Base-by-base conservation (phyloP, 148 eudicot species). In the Diospyros lotus region DNA sequence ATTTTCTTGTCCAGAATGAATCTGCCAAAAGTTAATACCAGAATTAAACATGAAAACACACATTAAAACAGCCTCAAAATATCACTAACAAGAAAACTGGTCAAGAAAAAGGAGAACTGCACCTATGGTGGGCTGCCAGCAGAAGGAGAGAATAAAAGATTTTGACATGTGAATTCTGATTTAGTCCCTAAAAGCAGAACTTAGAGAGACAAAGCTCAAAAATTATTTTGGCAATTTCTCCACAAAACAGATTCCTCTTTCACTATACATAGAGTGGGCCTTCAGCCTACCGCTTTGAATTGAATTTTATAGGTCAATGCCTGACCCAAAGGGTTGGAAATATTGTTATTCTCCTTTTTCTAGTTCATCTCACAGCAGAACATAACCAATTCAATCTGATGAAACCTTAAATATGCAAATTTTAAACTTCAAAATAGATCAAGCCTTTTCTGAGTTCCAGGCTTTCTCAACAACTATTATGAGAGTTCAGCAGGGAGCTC, bases 1-100 rank as follows among this genome's bases (percentile, higher is more conserved):
- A 95, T 95, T 80, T 95, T 93, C 82, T 95, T 93, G 94, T 95
- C 97, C 77, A 95, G 78, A 75, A 95, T 95, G 84, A 95, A 95
- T 74, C 98, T 95, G 82, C 58, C 80, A 52, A 40, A 58, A 46
- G 4, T 64, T 63, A 18, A 59, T 18, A 72, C 18, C 50, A 9
- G 71, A 41, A 71, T n/a, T 8, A 65, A 4, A 55, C 79, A 61
- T 11, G 71, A 64, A 59, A 45, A 46, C 63, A 67, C 53, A 2
- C 11, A 75, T 52, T 42, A 58, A 17, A 75, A 73, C 14, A 12
- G 41, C 38, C 68, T 17, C 4, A 55, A 38, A 73, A 59, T 43
- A 38, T 6, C 59, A 18, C 9, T 9, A 14, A 50, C 6, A 68
- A 4, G 11, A 42, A 13, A 64, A 60, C 58, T 68, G 10, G 13